Evolutionary conservation across 768 basidiomycete genomes (phyloP), one percentile per base, ranked within the genome.

Genomic region (Saitozyma sp.): DNA sequence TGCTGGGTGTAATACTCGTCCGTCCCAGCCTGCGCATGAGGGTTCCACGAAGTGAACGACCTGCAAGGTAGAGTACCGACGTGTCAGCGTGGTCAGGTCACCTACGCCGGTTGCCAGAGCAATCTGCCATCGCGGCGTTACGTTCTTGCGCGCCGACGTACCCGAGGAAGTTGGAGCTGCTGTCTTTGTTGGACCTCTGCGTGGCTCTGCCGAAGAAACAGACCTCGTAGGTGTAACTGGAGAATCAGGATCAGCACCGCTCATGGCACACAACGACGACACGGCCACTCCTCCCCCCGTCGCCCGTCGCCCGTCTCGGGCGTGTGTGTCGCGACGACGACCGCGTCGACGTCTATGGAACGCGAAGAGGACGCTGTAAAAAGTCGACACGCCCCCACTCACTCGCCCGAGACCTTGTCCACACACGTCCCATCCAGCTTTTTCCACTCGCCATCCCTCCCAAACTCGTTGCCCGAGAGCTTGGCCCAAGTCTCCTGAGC

Each of bases 361-460:
- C 1, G 41, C n/a, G 1, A 42, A 52, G 37, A 9, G 19, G 17
- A 37, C 37, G 14, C 39, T 11, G 29, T 13, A 45, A 5, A 13
- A 14, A 11, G 41, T 3, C 40, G n/a, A 54, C 16, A n/a, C 17
- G 48, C 45, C 20, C 10, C 46, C 19, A 88, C 93, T 76, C 72
- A 96, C 91, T 96, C 95, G 83, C 96, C 95, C 6, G 85, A 83
- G 58, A 94, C 86, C 74, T 87, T 89, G 74, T 86, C 85, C 11
- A 98, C 76, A 70, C 95, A 98, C 1, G 83, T 82, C 6, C 85
- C 84, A 19, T 94, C 89, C 7, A 99, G 84, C 81, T 95, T 96
- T 84, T 95, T 95, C 92, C 92, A 99, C 81, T 96, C 91, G 54
- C 91, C 95, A 37, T 90, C 83, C 0, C 81, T 76, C 17, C 93